A percentile compares a stretch with the other conserved stretches of the same genome.
These are phyloP conservation scores for Rhizopus microsporus DNA, from an alignment of 371 early-diverging fungal species.

Conservation along the genomic window DNA sequence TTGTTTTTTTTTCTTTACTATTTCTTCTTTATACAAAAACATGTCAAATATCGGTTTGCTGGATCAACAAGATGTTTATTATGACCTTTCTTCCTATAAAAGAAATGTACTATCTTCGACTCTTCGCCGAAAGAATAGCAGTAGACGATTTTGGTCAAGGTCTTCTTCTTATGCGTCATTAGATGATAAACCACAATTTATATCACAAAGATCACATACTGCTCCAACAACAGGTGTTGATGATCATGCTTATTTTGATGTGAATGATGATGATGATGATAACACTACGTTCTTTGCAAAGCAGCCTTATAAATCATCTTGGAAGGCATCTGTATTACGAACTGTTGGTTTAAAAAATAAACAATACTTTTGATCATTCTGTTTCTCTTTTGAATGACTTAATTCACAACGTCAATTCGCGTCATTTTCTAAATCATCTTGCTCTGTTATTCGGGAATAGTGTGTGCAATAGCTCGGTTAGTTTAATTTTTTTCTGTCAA, in stretches of 20 bases:
- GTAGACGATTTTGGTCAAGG: not conserved
- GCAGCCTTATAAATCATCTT: not conserved
- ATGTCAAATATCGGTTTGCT: not conserved
- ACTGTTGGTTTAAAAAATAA: not conserved
- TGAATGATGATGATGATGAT: not conserved
- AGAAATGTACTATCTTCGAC: constrained; percentile 3
- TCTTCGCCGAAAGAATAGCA: constrained; percentile 1
- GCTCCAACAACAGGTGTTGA: not conserved
- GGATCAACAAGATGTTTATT: not conserved
- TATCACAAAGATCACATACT: not conserved
- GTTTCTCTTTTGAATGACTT: not conserved
- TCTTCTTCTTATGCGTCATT: not conserved
- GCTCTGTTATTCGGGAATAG: no score
- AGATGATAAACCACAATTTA: no score
- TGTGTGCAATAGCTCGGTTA: no score
- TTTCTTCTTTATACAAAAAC: not conserved
- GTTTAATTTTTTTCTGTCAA: no score
- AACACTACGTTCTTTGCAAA: not conserved
- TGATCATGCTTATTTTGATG: no score
- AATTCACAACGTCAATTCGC: no score
- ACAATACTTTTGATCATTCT: constrained; percentile 5
- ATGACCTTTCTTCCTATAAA: not conserved
- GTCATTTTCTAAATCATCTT: no score
- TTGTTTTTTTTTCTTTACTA: not conserved
- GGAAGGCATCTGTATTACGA: not conserved